Percentiles rank a stretch among this genome's conserved stretches.
phyloP scores from a whole-genome alignment of 192 early-diverging fungal species.

The Lobosporangium transversale region DNA sequence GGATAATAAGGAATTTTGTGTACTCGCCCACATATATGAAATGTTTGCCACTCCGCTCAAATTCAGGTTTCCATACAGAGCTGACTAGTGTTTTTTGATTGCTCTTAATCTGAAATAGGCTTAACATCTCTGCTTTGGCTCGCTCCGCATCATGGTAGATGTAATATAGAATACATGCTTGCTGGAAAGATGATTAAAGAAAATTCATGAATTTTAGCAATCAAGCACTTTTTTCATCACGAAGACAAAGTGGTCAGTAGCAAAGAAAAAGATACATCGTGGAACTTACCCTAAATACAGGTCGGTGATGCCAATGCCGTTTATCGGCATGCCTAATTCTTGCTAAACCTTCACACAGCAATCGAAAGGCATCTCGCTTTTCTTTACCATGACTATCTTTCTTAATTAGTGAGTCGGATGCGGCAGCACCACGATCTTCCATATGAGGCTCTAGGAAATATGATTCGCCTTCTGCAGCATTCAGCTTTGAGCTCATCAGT shows the following conservation, averaged over 20 bases:
- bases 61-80: constrained; percentile 82
- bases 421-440: constrained; percentile 12
- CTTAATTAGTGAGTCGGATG: constrained; percentile 7
- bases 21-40: constrained; percentile 81
- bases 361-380: constrained; percentile 54
- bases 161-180: constrained; percentile 70
- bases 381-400: constrained; percentile 23
- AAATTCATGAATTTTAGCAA: background rate
- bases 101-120: constrained; percentile 68
- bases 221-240: background rate
- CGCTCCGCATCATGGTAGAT: constrained; percentile 63
- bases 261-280: no score
- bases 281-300: constrained; percentile 66
- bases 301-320: constrained; percentile 77
- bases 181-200: constrained; percentile 45
- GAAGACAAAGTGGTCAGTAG: no score
- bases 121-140: constrained; percentile 69
- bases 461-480: constrained; percentile 31
- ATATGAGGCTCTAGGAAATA: constrained; percentile 41
- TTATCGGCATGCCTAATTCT: constrained; percentile 70
- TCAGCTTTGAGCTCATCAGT: constrained; percentile 25
- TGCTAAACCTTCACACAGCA: constrained; percentile 52
- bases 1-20: constrained; percentile 65
- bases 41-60: constrained; percentile 81
- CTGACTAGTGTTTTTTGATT: constrained; percentile 63